Evolutionary conservation across 305 asterid genomes (phyloP), one percentile per base, ranked within the genome.

Genomic region (Fraxinus albicans): DNA sequence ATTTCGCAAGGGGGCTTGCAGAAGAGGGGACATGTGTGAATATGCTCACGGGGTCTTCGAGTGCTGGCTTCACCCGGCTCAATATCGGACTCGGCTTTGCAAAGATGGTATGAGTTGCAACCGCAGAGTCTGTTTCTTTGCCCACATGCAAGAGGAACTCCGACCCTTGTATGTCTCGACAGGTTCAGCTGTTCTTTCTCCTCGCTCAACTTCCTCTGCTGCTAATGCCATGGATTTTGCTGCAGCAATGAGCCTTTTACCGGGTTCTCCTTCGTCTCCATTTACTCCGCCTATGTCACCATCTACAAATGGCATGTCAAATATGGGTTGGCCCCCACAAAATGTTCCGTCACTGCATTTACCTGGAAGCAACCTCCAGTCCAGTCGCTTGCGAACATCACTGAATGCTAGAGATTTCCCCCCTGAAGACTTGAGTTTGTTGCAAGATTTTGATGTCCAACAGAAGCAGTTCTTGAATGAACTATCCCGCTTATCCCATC

Each of bases 1-100:
- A 60, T 93, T 90, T 50, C 97, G 97, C 31, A 93, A 93, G 88
- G 98, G 97, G 76, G 90, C 93, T 33, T 94, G 98, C 82, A 91
- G 93, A 8, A 89, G 94, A 78, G 97, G 93, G 13, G 98, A 94
- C 83, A 89, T 89, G 94, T 93, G 97, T n/a, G 97, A 93, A 77
- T 94, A 93, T 69, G 97, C 98, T 69, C 98, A 94, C 0, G 98
- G 98, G 13, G 97, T 93, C 67, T 93, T 93, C 1, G 97, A 94
- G 87, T 90, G 94, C 86, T 94, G 97, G 98, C 98, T 94, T 34
- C 98, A 94, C 82, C 97, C 97, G 0, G 94, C 95, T 17, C 97
- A 93, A 27, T 94, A 94, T 70, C 78, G 95, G 82, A 94, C 98
- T 0, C 90, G 97, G 2, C 85, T 93, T 1, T 94, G 98, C 89